phyloP scores from a whole-genome alignment of 2,329 filamentous ascomycete genomes.

The Fusarium sp. region DNA sequence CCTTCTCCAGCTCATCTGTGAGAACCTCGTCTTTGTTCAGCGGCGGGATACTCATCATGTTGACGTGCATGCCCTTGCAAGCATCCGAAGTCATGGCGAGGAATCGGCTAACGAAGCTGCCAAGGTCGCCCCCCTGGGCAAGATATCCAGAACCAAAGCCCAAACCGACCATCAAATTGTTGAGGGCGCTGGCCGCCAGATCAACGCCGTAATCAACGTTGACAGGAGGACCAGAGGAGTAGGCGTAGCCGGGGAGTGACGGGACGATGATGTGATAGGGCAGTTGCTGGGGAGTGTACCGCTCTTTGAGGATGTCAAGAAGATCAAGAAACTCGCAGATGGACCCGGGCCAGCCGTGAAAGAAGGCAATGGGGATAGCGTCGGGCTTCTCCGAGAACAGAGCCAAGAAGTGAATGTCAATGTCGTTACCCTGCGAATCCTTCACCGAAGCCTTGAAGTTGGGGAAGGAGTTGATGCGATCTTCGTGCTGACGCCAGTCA shows the following conservation, averaged over 20 bases:
- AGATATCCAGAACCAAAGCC: conserved; percentile 64
- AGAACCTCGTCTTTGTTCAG: neutral
- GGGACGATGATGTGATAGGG: conserved; percentile 69
- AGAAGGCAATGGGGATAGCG: conserved; percentile 61
- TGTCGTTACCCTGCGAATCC: conserved; percentile 35
- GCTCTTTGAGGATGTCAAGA: conserved; percentile 55
- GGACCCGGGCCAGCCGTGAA: conserved; percentile 66
- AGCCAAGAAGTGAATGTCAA: conserved; percentile 62
- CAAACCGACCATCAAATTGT: conserved; percentile 62
- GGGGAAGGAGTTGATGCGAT: conserved; percentile 58
- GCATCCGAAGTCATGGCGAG: conserved; percentile 39
- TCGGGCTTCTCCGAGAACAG: conserved; percentile 62
- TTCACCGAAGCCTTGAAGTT: conserved; percentile 57
- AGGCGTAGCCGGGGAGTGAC: conserved; percentile 64
- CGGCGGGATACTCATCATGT: neutral
- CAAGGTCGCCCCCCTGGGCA: conserved; percentile 68
- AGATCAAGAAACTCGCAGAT: conserved; percentile 67
- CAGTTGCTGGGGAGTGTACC: conserved; percentile 60
- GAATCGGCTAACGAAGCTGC: conserved; percentile 55
- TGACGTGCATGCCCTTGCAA: conserved; percentile 17
- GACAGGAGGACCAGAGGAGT: conserved; percentile 59
- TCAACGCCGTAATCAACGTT: conserved; percentile 50
- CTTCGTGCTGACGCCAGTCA: conserved; percentile 56
- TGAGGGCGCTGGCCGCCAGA: conserved; percentile 53
- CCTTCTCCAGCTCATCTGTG: neutral